These are phyloP conservation scores for Leccinum obscurum DNA, from an alignment of 768 basidiomycete species.

Conservation along the genomic window DNA sequence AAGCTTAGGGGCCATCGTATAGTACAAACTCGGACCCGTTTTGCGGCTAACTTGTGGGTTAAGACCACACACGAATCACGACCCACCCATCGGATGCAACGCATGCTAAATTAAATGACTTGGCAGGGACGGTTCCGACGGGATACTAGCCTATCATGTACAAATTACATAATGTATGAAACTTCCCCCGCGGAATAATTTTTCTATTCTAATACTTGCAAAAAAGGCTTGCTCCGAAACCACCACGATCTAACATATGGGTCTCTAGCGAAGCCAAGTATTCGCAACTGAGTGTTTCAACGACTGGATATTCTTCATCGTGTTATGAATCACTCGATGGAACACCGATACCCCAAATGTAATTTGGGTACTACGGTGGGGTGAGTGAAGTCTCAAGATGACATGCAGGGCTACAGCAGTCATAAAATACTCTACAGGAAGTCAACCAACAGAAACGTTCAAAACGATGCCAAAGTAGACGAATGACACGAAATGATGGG, in stretches of 20 bases:
- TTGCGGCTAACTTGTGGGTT: not conserved
- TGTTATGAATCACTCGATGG: not conserved
- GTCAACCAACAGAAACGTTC: not conserved
- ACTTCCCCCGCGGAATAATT: too few relatives aligned
- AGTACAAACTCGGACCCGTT: slow-evolving; percentile 5
- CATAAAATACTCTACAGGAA: not conserved
- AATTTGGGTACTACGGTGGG: too few relatives aligned
- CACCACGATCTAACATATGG: too few relatives aligned
- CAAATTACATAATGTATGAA: too few relatives aligned
- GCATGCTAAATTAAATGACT: not conserved
- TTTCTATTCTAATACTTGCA: too few relatives aligned
- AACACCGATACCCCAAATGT: too few relatives aligned
- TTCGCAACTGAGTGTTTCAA: not conserved
- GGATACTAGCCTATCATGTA: not conserved
- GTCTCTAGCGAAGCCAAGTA: not conserved
- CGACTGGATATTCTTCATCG: not conserved
- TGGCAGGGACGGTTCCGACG: not conserved
- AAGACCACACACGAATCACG: not conserved
- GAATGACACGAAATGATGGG: not conserved
- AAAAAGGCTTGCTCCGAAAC: too few relatives aligned
- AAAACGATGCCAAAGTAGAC: not conserved
- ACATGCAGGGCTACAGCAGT: not conserved
- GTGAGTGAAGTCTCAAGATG: not conserved
- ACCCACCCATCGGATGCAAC: too few relatives aligned
- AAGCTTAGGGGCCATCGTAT: slow-evolving; percentile 4